These are phyloP conservation scores for Arctium minus DNA, from an alignment of 129 eudicot species.

Conservation along the genomic window DNA sequence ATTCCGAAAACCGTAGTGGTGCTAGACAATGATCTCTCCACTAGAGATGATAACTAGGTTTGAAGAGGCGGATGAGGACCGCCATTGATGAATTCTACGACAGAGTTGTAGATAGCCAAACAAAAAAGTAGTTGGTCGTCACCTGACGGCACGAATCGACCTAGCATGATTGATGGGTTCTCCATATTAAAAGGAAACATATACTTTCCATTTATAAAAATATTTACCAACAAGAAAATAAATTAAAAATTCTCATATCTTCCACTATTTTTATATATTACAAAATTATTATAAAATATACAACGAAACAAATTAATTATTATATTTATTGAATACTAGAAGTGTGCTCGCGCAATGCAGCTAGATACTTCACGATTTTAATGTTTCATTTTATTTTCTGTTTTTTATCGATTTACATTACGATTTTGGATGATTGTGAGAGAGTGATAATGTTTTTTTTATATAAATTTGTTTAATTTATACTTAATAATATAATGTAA, in stretches of 20 bases:
- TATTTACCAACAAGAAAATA: too few species aligned
- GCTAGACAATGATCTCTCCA: slow-evolving; percentile 37
- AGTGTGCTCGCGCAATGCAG: too few species aligned
- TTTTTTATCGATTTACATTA: too few species aligned
- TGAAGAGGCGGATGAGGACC: slow-evolving; percentile 57
- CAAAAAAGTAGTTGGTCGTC: neutral
- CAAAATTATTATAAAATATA: neutral
- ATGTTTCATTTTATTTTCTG: too few species aligned
- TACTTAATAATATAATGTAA: too few species aligned
- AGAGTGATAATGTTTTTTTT: too few species aligned
- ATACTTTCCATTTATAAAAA: too few species aligned
- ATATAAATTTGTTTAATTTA: too few species aligned
- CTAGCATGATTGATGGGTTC: slow-evolving; percentile 5
- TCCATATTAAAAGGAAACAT: neutral
- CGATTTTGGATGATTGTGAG: too few species aligned
- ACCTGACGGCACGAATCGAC: neutral
- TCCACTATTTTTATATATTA: neutral
- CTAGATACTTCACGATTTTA: too few species aligned
- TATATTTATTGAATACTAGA: too few species aligned
- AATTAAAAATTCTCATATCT: neutral
- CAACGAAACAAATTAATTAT: neutral
- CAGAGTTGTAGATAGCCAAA: neutral
- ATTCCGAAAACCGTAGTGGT: slow-evolving; percentile 23
- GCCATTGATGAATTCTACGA: slow-evolving; percentile 45
- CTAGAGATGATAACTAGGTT: slow-evolving; percentile 3